phyloP scores from a whole-genome alignment of 192 early-diverging fungal genomes.

The Coemansia sp. region DNA sequence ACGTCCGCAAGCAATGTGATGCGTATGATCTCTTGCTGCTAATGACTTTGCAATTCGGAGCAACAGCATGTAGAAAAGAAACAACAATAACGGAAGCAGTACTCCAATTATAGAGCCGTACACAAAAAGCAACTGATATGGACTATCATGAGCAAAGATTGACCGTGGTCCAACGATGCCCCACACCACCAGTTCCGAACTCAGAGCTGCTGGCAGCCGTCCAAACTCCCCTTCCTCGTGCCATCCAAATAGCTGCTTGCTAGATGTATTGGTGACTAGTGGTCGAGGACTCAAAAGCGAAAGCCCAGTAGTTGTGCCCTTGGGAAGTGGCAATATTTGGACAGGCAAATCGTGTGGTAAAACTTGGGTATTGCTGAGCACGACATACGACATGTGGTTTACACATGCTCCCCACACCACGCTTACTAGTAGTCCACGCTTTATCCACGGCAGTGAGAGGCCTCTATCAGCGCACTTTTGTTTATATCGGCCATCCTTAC shows the following conservation, averaged over 20 bases:
- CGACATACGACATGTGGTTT: constrained; percentile 43
- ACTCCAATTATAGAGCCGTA: constrained; percentile 41
- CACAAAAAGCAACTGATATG: constrained; percentile 46
- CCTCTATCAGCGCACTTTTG: not conserved
- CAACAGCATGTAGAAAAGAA: not conserved
- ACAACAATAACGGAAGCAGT: constrained; percentile 26
- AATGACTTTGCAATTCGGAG: not conserved
- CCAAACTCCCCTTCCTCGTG: constrained; percentile 54
- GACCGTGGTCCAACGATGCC: constrained; percentile 53
- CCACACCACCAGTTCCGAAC: constrained; percentile 56
- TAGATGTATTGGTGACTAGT: not conserved
- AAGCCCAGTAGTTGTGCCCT: not conserved
- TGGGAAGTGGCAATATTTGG: not conserved
- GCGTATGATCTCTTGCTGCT: not conserved
- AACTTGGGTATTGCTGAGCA: constrained; percentile 23
- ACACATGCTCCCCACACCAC: constrained; percentile 50
- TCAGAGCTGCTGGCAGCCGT: constrained; percentile 46
- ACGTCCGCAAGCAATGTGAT: not conserved
- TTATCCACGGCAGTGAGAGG: constrained; percentile 42
- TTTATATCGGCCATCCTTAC: not conserved
- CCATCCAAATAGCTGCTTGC: constrained; percentile 35
- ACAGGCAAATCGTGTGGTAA: constrained; percentile 1
- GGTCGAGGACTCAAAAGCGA: constrained; percentile 3
- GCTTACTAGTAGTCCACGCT: constrained; percentile 42
- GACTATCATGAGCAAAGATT: constrained; percentile 35